Base-by-base conservation (phyloP, 495 filamentous ascomycete species). In the Letharia columbiana region DNA sequence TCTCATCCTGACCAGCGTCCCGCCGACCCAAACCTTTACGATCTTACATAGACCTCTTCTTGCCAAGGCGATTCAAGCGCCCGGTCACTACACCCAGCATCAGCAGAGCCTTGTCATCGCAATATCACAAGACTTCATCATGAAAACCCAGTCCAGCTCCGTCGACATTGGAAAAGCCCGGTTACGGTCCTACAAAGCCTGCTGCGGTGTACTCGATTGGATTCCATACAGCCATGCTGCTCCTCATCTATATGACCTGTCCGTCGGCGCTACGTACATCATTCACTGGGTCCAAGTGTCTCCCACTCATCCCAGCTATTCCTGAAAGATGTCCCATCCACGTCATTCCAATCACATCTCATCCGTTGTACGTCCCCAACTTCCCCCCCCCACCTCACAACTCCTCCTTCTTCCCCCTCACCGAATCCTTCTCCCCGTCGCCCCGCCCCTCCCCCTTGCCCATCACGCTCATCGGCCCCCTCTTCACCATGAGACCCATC, bases 401-500 rank as follows among this genome's bases (percentile, higher is more conserved):
- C 61, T 56, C 60, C 41, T 23, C 45, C 62, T 28, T 62, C 45
- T 40, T 31, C n/a, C 18, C 40, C 39, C 66, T 37, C 10, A 59
- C 61, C 7, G 42, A 37, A 44, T 64, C 58, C 28, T 6, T 12
- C 67, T 65, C 37, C 47, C 63, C 63, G 35, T 63, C 66, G 17
- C 66, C 62, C 42, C 61, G 47, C 23, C 13, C 62, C 39, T 39
- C 49, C n/a, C 44, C 58, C 52, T 47, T 61, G 15, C 62, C 57
- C 54, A 61, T 62, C 37, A 57, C 54, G 15, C 67, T 67, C 67
- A 71, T 65, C 7, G 67, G 67, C 64, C 83, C 82, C 67, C 79
- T 84, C 79, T 87, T 87, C 33, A 87, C 83, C 83, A 88, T 87
- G 49, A 87, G 78, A 1, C 81, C 84, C 73, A 87, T 79, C 23